Base-by-base conservation (phyloP, 2,329 filamentous ascomycete genomes). In the Diplodia sapinea region DNA sequence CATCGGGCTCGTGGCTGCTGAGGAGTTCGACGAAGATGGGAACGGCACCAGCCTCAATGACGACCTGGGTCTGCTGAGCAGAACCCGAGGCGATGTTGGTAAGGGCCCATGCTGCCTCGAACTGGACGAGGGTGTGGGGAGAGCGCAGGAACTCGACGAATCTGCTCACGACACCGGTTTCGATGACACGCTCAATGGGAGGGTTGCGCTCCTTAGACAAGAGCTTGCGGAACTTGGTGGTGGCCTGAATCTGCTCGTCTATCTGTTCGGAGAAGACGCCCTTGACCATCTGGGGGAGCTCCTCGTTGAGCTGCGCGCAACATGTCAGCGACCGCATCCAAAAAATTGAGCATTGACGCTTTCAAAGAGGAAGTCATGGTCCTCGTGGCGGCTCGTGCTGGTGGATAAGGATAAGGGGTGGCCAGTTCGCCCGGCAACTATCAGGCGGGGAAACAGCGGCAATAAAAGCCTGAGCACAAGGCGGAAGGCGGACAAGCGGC, bases 31-130 rank as follows among this genome's bases (percentile, higher is more conserved):
- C 94, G 75, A 99, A 99, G 80, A 99, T 99, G 68, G 95, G 95
- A 51, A 99, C 95, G 71, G 95, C 95, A 74, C 95, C 95, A 70
- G 95, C 94, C 82, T 98, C 94, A 76, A 99, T 99, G 73, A 99
- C 95, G 65, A 98, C 95, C 82, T 99, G 95, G 70, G 95, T 99
- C 84, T 99, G 95, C 74, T 93, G 91, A 69, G 95, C 95, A 69
- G 94, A 98, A 70, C 95, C 95, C 61, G 94, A 98, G 70, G 95
- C 95, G 81, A 99, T 99, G 85, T 99, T 99, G 85, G 95, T 99
- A 78, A 99, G 85, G 71, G 95, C 95, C 95, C 95, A 99, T 52
- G 95, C 95, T 76, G 95, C 95, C 86, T 99, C 95, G 79, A 99
- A 99, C 82, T 99, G 95, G 67, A 99, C 95, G 59, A 99, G 88